phyloP scores from a whole-genome alignment of 164 flowering plant species.

The Protea cynaroides region DNA sequence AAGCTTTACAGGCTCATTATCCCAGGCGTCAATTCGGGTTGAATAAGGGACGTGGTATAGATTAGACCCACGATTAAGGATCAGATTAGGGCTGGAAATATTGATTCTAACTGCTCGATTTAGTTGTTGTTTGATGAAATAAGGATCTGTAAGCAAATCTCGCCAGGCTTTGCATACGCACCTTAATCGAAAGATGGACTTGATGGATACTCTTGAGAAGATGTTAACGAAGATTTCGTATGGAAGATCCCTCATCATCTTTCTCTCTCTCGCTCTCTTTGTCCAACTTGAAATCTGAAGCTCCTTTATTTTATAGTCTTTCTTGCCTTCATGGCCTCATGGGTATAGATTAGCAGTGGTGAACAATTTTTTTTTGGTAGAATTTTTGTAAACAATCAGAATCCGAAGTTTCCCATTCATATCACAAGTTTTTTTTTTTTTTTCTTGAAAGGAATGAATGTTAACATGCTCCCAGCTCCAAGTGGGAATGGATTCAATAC shows the following conservation, averaged over 20 bases:
- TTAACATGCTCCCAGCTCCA: no score
- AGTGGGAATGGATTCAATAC: no score
- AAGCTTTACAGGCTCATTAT: background rate
- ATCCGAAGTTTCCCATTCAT: no score
- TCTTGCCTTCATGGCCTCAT: no score
- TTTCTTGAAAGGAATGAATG: no score
- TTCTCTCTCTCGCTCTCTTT: no score
- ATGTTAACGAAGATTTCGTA: background rate
- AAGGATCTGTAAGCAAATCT: background rate
- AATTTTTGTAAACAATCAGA: no score
- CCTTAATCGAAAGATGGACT: constrained; percentile 7
- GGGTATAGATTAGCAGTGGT: no score
- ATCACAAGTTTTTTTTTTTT: no score
- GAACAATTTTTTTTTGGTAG: no score
- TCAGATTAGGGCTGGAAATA: background rate
- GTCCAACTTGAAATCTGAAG: no score
- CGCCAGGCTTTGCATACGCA: constrained; percentile 2
- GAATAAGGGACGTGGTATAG: background rate
- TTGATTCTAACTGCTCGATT: background rate
- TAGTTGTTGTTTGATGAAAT: constrained; percentile 1
- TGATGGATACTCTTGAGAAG: constrained; percentile 1
- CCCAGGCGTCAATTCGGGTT: background rate
- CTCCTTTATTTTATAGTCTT: no score
- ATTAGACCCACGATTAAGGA: background rate
- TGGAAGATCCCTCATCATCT: background rate